phyloP scores from a whole-genome alignment of 2,329 filamentous ascomycete species.

The Venturia asperata region DNA sequence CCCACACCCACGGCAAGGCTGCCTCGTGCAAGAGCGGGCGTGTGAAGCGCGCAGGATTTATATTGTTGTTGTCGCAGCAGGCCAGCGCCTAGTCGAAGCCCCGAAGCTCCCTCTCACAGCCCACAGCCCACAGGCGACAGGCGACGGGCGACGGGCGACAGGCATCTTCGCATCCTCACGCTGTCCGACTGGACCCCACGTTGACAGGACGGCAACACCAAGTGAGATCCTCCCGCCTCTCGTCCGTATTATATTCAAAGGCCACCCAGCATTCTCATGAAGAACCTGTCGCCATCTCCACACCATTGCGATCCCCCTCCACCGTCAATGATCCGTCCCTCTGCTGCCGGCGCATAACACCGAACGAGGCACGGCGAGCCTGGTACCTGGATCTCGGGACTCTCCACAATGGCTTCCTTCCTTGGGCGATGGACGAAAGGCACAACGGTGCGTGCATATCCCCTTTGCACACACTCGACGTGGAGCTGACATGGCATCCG shows the following conservation, averaged over 20 bases:
- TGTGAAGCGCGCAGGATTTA: background rate
- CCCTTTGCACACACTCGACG: background rate
- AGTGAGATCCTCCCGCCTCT: background rate
- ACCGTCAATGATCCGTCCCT: background rate
- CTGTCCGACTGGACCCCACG: background rate
- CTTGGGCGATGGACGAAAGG: slow-evolving; percentile 32
- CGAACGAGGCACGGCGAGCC: slow-evolving; percentile 6
- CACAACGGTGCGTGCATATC: slow-evolving; percentile 12
- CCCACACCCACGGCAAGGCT: background rate
- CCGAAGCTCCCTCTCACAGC: too few relatives aligned
- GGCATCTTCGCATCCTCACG: slow-evolving; percentile 2
- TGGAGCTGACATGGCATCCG: slow-evolving; percentile 6
- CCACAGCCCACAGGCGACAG: too few relatives aligned
- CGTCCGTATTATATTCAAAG: slow-evolving; percentile 1
- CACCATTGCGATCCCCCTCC: background rate
- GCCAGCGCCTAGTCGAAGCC: too few relatives aligned
- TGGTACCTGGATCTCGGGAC: slow-evolving; percentile 1
- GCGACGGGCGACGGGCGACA: too few relatives aligned
- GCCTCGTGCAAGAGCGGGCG: background rate
- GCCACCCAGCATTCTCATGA: background rate
- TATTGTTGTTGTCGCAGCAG: background rate
- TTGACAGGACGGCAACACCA: background rate
- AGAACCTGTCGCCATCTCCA: background rate
- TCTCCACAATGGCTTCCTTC: slow-evolving; percentile 34
- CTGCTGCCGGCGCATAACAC: background rate